Base-by-base conservation (phyloP, 495 filamentous ascomycete genomes). In the Lasiosphaeria ovina region DNA sequence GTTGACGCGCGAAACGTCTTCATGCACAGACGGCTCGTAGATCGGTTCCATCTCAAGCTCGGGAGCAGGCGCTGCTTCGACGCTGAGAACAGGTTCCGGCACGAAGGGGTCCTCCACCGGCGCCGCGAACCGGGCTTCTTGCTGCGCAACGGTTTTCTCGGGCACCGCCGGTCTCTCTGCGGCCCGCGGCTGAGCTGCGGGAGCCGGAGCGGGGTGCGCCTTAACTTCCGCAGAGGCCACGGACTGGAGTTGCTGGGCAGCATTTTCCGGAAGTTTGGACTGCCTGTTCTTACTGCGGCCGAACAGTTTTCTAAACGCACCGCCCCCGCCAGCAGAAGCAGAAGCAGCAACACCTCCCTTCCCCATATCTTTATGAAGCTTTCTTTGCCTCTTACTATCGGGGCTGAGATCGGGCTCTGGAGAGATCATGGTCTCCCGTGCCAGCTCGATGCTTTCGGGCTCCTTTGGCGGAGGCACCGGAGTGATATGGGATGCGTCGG, bases 251-350 rank as follows among this genome's bases (percentile, higher is more conserved):
- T 76, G 72, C 50, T 69, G 65, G 16, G 77, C 70, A 11, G 78
- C 75, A 62, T 78, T 78, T 10, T 80, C 79, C 16, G 79, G 77
- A 38, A 81, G 52, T 70, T 77, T 81, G 0, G 78, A 82, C 53
- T 72, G 64, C 54, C 81, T 47, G 44, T 47, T 81, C 71, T 84
- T 84, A 70, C 80, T 85, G 59, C 84, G 80, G 36, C 80, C 79
- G 65, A 90, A 89, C 57, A 90, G 68, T 73, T 85, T 88, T 63
- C 77, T 82, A 57, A 90, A 80, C 6, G 83, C 76, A 34, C 71
- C 78, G 45, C 71, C 69, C 9, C 64, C 62, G 3, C 24, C 24
- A 24, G 24, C 24, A 24, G 24, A 24, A 24, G 24, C 24, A 24
- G 24, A 24, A 24, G 24, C 44, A 47, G 44, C 16, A n/a, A 5